These are phyloP conservation scores for Jatropha multifida DNA, from an alignment of 441 rosid genomes.

Conservation along the genomic window DNA sequence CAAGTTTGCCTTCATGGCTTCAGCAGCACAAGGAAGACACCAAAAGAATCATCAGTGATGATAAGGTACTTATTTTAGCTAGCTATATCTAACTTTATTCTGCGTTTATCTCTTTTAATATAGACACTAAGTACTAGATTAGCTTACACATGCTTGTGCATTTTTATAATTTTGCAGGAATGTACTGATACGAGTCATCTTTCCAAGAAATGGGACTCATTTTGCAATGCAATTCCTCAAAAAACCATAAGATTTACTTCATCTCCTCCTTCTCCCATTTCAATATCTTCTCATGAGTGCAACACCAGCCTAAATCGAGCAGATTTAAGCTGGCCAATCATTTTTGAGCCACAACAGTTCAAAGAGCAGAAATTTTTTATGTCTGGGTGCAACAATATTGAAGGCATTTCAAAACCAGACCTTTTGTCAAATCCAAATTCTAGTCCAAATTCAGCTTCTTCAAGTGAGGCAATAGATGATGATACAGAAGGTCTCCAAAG, in stretches of 20 bases:
- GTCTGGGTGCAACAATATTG: constrained; percentile 27
- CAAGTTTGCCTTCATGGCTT: constrained; percentile 66
- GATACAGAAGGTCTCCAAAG: constrained; percentile 37
- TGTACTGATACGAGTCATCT: constrained; percentile 30
- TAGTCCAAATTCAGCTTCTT: constrained; percentile 78
- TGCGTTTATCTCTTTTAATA: no score
- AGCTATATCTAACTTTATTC: neutral
- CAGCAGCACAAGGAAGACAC: constrained; percentile 52
- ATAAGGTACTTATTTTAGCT: constrained; percentile 34
- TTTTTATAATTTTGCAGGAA: constrained; percentile 25
- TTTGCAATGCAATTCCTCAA: constrained; percentile 28
- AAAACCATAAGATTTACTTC: constrained; percentile 43
- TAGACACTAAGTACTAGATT: neutral
- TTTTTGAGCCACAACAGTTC: constrained; percentile 33
- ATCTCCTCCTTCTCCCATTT: constrained; percentile 40
- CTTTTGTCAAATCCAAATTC: constrained; percentile 73
- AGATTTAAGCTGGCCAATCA: constrained; percentile 42
- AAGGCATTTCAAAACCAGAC: constrained; percentile 46
- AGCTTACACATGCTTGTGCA: neutral
- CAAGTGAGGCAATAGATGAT: constrained; percentile 58
- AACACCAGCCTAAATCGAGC: constrained; percentile 20
- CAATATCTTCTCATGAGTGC: constrained; percentile 38
- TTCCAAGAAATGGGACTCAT: constrained; percentile 43
- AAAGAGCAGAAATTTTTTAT: constrained; percentile 46
- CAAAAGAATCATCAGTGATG: constrained; percentile 22